Evolutionary conservation across 2,329 filamentous ascomycete species (phyloP).

Genomic region (Blastomyces gilchristii): DNA sequence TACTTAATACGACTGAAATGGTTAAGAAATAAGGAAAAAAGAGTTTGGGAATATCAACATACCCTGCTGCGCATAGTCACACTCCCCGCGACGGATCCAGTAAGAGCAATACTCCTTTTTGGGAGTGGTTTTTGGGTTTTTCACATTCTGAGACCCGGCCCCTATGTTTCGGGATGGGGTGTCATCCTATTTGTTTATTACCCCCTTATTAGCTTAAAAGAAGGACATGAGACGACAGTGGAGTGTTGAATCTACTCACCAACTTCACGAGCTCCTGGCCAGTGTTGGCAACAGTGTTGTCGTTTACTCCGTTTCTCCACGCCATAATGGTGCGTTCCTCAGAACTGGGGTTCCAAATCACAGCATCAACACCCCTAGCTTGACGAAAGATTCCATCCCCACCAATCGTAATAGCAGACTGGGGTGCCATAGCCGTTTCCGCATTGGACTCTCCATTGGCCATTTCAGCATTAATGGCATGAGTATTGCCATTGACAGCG

Average conservation of each 20-base stretch:
- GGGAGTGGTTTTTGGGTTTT: neutral
- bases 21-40: neutral
- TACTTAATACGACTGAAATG: neutral
- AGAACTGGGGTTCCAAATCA: neutral
- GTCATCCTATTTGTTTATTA: neutral
- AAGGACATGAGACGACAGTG: neutral
- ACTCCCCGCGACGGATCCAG: constrained; percentile 79
- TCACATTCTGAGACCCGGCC: neutral
- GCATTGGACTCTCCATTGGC: neutral
- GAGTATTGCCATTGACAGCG: neutral
- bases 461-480: neutral
- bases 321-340: neutral
- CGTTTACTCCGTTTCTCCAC: neutral
- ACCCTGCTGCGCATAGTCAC: constrained; percentile 71
- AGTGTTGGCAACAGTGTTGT: neutral
- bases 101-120: constrained; percentile 45
- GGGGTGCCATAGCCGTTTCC: neutral
- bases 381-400: neutral
- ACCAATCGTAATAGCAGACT: neutral
- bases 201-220: neutral
- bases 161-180: neutral
- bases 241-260: neutral
- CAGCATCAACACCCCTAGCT: neutral
- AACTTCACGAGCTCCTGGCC: neutral
- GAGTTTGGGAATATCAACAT: constrained; percentile 8